These are phyloP conservation scores for Phytophthora ramorum DNA, from an alignment of 352 stramenopile species.

Conservation along the genomic window DNA sequence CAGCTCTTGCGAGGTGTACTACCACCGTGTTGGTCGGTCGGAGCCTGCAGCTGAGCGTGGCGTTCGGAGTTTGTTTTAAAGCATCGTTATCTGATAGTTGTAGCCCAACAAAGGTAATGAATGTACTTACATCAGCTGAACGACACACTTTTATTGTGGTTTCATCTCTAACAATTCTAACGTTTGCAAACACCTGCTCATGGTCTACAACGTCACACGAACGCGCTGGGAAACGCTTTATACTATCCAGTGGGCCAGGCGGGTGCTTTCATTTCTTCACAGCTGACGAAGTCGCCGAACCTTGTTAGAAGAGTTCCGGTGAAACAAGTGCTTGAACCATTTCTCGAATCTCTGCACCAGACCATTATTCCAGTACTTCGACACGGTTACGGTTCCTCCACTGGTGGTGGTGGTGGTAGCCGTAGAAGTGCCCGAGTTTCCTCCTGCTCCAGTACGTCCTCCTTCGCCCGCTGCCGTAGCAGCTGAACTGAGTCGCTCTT, in stretches of 20 bases:
- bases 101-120: too few species aligned
- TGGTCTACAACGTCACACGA: too few species aligned
- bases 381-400: conserved; percentile 2
- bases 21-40: too few species aligned
- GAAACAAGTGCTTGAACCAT: conserved; percentile 4
- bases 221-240: neutral
- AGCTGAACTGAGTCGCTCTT: conserved; percentile 6
- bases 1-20: too few species aligned
- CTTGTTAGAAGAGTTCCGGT: neutral
- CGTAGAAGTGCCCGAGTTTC: neutral
- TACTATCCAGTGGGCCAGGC: neutral
- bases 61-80: too few species aligned
- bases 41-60: too few species aligned
- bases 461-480: neutral
- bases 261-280: conserved; percentile 2
- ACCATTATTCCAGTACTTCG: conserved; percentile 28
- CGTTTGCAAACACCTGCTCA: neutral
- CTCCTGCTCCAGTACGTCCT: neutral
- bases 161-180: neutral
- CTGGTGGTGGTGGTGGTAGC: conserved; percentile 2
- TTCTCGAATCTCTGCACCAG: conserved; percentile 10
- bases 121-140: too few species aligned
- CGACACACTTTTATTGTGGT: neutral
- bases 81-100: too few species aligned
- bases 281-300: conserved; percentile 7